Evolutionary conservation across 495 filamentous ascomycete genomes (phyloP).

Genomic region (Neurospora hispaniola): DNA sequence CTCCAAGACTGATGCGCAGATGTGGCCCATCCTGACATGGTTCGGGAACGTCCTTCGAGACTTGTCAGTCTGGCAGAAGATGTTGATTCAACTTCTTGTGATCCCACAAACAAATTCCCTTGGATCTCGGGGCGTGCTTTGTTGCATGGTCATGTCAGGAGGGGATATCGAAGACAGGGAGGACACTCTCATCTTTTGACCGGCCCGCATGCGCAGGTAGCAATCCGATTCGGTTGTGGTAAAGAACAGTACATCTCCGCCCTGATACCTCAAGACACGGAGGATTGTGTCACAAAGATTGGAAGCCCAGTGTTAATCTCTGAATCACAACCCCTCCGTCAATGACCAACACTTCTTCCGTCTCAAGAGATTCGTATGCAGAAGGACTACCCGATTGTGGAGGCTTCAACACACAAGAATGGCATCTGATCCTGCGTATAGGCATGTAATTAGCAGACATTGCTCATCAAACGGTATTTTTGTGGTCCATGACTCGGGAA

Average conservation of each 20-base stretch:
- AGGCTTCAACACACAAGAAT: background rate
- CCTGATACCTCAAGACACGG: background rate
- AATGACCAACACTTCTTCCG: background rate
- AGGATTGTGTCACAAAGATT: background rate
- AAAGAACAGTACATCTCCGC: background rate
- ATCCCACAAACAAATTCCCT: background rate
- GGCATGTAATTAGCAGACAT: slow-evolving; percentile 4
- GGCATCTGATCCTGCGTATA: background rate
- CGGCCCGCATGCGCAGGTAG: background rate
- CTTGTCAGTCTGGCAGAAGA: background rate
- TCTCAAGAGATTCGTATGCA: background rate
- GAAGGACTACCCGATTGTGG: background rate
- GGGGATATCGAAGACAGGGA: background rate
- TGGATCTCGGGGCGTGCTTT: background rate
- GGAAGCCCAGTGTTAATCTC: background rate
- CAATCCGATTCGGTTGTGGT: background rate
- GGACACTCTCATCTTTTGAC: background rate
- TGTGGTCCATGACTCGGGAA: background rate
- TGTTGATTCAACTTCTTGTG: background rate
- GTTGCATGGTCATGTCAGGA: background rate
- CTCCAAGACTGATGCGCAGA: background rate
- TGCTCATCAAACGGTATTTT: background rate
- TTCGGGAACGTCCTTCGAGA: background rate
- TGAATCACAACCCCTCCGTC: background rate
- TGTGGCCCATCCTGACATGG: background rate